These are phyloP conservation scores for Flammula alnicola DNA, from an alignment of 1,284 basidiomycete genomes.

Conservation along the genomic window DNA sequence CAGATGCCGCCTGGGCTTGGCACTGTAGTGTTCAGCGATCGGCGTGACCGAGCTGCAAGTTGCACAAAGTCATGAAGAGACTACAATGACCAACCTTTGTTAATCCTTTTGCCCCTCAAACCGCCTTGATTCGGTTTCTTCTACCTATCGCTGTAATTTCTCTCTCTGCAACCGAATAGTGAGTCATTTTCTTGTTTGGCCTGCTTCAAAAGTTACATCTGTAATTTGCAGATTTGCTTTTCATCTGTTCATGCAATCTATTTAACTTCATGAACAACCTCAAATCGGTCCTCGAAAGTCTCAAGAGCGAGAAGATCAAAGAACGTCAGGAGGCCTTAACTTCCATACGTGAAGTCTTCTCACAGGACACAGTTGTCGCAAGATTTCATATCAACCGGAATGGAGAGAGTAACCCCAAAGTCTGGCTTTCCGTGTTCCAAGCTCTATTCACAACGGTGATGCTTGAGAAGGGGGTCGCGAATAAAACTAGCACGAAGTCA, in stretches of 20 bases:
- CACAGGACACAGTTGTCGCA: conserved; percentile 53
- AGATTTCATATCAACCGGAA: conserved; percentile 56
- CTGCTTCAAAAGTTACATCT: too few species aligned
- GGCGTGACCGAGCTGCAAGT: too few species aligned
- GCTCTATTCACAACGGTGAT: conserved; percentile 71
- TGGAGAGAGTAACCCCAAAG: conserved; percentile 42
- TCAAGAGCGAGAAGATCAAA: conserved; percentile 72
- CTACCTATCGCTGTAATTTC: too few species aligned
- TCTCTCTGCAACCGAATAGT: too few species aligned
- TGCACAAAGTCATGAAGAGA: too few species aligned
- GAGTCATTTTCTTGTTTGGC: too few species aligned
- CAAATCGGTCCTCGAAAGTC: conserved; percentile 52
- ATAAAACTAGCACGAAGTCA: too few species aligned
- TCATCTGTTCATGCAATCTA: neutral
- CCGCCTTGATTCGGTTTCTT: too few species aligned
- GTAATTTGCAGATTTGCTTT: too few species aligned
- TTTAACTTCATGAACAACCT: conserved; percentile 41
- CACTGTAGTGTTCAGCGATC: too few species aligned
- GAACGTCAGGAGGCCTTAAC: conserved; percentile 73
- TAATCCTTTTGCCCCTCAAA: too few species aligned
- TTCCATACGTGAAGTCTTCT: conserved; percentile 63
- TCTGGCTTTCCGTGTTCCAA: conserved; percentile 77
- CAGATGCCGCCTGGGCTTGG: conserved; percentile 3
- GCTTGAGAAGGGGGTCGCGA: conserved; percentile 61
- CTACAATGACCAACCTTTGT: too few species aligned